Evolutionary conservation across 208 protist genomes (phyloP).

Genomic region (Crithidia brevicula): DNA sequence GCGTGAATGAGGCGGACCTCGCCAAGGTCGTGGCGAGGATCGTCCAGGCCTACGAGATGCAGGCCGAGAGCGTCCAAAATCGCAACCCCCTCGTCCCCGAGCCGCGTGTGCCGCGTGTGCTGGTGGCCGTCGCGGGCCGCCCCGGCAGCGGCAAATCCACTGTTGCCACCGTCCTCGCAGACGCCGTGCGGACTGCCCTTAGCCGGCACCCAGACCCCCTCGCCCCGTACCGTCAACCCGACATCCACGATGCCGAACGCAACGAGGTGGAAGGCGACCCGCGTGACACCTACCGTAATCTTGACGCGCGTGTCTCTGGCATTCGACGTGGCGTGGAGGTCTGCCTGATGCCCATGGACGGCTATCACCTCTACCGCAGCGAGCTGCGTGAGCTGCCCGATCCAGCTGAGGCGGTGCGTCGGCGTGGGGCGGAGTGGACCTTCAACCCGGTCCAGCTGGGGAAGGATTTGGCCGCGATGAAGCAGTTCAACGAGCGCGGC

Average conservation of each 20-base stretch:
- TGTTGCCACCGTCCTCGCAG: conserved; percentile 43
- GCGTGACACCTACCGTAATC: conserved; percentile 11
- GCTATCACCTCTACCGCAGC: conserved; percentile 72
- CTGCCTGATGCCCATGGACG: conserved; percentile 83
- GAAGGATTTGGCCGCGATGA: conserved; percentile 54
- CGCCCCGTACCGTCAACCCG: background rate
- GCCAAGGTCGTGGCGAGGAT: conserved; percentile 24
- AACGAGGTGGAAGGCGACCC: background rate
- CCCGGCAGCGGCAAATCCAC: conserved; percentile 84
- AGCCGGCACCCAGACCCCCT: conserved; percentile 19
- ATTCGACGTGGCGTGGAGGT: conserved; percentile 32
- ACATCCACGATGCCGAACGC: conserved; percentile 24
- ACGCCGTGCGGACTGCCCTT: conserved; percentile 35
- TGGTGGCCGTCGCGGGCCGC: conserved; percentile 77
- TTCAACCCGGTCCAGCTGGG: conserved; percentile 66
- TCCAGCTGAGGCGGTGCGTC: conserved; percentile 51
- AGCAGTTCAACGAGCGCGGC: conserved; percentile 26
- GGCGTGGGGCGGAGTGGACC: conserved; percentile 83
- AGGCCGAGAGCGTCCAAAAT: conserved; percentile 20
- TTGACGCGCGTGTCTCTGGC: background rate
- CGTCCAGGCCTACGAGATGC: conserved; percentile 22
- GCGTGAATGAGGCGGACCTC: conserved; percentile 22
- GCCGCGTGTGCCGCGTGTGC: conserved; percentile 42
- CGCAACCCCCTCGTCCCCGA: conserved; percentile 26
- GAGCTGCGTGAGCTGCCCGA: conserved; percentile 64